A percentile compares a stretch with the other conserved stretches of the same genome.
These are phyloP conservation scores for Yarrowia sp. DNA, from an alignment of 805 yeast species.

Conservation along the genomic window DNA sequence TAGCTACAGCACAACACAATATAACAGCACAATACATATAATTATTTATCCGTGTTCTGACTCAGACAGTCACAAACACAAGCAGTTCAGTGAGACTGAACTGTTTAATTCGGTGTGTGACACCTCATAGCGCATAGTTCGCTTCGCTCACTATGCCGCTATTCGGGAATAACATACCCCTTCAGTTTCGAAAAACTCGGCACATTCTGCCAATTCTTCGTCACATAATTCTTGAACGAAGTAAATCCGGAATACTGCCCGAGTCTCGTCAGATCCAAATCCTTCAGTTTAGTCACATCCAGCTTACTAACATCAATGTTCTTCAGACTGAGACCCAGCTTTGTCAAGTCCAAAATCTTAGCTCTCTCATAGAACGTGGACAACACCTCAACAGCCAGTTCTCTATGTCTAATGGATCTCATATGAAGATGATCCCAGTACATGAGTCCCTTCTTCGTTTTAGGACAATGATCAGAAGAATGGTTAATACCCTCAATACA, in stretches of 20 bases:
- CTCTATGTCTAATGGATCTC: slow-evolving; percentile 5
- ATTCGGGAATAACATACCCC: slow-evolving; percentile 15
- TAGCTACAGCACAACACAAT: too few species aligned
- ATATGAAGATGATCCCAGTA: slow-evolving; percentile 18
- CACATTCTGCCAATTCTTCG: slow-evolving; percentile 18
- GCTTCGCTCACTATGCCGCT: not conserved
- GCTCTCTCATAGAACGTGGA: slow-evolving; percentile 2
- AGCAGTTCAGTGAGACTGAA: too few species aligned
- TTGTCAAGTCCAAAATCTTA: slow-evolving; percentile 9
- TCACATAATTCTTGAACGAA: slow-evolving; percentile 1
- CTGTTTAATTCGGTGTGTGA: too few species aligned
- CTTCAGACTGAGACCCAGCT: not conserved
- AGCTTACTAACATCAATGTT: not conserved
- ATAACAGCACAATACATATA: too few species aligned
- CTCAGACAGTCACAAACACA: too few species aligned
- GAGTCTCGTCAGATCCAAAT: slow-evolving; percentile 5
- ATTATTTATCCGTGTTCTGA: too few species aligned
- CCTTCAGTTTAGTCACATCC: slow-evolving; percentile 6
- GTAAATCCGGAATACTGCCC: slow-evolving; percentile 3
- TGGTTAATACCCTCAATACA: slow-evolving; percentile 20
- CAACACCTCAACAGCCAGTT: slow-evolving; percentile 4
- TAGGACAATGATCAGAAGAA: slow-evolving; percentile 3
- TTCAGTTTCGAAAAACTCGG: slow-evolving; percentile 14
- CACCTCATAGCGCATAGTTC: too few species aligned
- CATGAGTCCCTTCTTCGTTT: slow-evolving; percentile 15